Evolutionary conservation across 768 basidiomycete species (phyloP).

Genomic region (Lentinula detonsa): DNA sequence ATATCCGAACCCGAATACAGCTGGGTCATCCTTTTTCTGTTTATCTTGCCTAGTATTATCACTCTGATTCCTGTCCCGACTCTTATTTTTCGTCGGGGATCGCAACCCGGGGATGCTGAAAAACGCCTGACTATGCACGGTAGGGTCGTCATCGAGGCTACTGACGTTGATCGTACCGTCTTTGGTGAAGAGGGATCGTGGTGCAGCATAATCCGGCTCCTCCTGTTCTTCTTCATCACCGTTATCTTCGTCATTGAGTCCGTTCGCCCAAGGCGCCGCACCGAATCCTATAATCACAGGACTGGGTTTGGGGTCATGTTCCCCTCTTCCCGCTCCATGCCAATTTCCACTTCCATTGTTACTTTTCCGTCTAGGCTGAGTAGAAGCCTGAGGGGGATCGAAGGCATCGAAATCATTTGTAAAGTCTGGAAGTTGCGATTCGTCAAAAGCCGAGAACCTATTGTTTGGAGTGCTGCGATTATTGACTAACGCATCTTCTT

Average conservation of each 20-base stretch:
- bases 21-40: not conserved
- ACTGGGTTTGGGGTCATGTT: no score
- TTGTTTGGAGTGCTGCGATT: not conserved
- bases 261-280: not conserved
- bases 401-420: not conserved
- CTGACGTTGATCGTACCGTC: not conserved
- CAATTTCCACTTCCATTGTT: not conserved
- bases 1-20: not conserved
- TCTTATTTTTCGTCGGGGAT: not conserved
- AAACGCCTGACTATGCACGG: not conserved
- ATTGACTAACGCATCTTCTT: not conserved
- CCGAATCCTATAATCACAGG: not conserved
- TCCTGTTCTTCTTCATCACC: not conserved
- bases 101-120: not conserved
- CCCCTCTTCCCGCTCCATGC: not conserved
- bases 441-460: not conserved
- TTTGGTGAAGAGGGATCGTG: not conserved
- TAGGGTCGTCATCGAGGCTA: conserved; percentile 2
- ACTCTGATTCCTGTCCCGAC: not conserved
- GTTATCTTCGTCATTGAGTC: not conserved
- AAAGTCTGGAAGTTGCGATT: not conserved
- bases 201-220: not conserved
- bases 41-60: not conserved
- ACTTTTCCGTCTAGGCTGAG: not conserved
- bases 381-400: not conserved